phyloP scores from a whole-genome alignment of 1,284 basidiomycete genomes.

The Leucoagaricus sp. region DNA sequence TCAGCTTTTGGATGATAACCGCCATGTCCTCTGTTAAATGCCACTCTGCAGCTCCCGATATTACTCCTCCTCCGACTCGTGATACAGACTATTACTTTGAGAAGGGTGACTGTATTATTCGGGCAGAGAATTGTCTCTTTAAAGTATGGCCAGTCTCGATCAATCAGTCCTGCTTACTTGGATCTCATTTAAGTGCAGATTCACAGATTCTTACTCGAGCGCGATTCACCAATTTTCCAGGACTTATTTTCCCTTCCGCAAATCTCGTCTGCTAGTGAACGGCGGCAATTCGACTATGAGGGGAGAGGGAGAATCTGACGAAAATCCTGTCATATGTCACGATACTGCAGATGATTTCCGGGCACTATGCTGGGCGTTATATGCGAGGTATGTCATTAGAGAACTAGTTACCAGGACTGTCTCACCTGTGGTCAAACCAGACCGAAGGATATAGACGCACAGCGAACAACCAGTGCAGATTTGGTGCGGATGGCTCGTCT shows the following conservation, averaged over 20 bases:
- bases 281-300: slow-evolving; percentile 20
- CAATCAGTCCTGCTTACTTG: too few relatives aligned
- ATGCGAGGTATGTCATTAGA: background rate
- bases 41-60: too few relatives aligned
- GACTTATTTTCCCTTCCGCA: slow-evolving; percentile 66
- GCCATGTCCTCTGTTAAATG: too few relatives aligned
- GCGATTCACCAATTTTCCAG: slow-evolving; percentile 60
- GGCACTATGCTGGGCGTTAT: slow-evolving; percentile 1
- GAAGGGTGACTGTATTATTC: slow-evolving; percentile 62
- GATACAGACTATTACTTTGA: slow-evolving; percentile 45
- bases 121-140: slow-evolving; percentile 60
- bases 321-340: slow-evolving; percentile 1
- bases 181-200: slow-evolving; percentile 40
- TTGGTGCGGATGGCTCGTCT: background rate
- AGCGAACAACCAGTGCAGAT: background rate
- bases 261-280: too few relatives aligned
- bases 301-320: background rate
- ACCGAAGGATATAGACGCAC: background rate
- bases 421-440: background rate
- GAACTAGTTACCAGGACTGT: background rate
- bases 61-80: slow-evolving; percentile 13
- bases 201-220: slow-evolving; percentile 60
- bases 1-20: too few relatives aligned
- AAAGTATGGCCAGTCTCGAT: slow-evolving; percentile 43
- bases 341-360: background rate